Conservation (phyloP, 2,329 filamentous ascomycete species). For the Aspergillus sp. region DNA sequence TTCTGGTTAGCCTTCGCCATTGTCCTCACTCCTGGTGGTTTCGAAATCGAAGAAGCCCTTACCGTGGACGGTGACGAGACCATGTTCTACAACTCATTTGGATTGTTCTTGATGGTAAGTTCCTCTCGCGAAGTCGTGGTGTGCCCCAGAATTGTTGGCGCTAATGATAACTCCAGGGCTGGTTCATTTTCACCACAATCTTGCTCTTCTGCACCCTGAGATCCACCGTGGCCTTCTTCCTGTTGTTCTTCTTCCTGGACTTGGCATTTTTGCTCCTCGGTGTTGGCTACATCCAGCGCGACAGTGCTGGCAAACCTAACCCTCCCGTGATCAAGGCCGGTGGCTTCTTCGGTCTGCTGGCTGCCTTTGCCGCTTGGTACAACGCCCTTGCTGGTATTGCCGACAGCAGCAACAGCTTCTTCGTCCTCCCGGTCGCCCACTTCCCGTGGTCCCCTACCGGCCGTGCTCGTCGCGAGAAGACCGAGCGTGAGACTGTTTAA, state of each 20-base stretch:
- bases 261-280: slow-evolving; percentile 72
- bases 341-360: slow-evolving; percentile 76
- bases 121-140: not conserved
- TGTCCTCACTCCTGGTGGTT: slow-evolving; percentile 67
- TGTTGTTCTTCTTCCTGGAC: slow-evolving; percentile 75
- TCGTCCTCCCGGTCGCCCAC: slow-evolving; percentile 87
- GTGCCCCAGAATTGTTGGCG: not conserved
- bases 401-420: slow-evolving; percentile 74
- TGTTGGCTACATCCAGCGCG: slow-evolving; percentile 61
- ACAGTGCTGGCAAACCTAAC: slow-evolving; percentile 42
- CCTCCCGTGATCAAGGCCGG: slow-evolving; percentile 64
- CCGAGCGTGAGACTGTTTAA: slow-evolving; percentile 45
- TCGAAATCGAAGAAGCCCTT: slow-evolving; percentile 55
- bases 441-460: slow-evolving; percentile 91
- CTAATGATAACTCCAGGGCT: slow-evolving; percentile 50
- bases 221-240: slow-evolving; percentile 76
- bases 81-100: slow-evolving; percentile 61
- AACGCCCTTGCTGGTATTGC: slow-evolving; percentile 80
- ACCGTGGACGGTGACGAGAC: slow-evolving; percentile 31
- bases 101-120: slow-evolving; percentile 68
- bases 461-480: slow-evolving; percentile 59
- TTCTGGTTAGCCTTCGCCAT: slow-evolving; percentile 80
- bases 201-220: slow-evolving; percentile 72
- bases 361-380: slow-evolving; percentile 84
- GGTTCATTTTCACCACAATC: slow-evolving; percentile 83